Evolutionary conservation across 768 basidiomycete genomes (phyloP).

Genomic region (Leccinum subgranulosum): DNA sequence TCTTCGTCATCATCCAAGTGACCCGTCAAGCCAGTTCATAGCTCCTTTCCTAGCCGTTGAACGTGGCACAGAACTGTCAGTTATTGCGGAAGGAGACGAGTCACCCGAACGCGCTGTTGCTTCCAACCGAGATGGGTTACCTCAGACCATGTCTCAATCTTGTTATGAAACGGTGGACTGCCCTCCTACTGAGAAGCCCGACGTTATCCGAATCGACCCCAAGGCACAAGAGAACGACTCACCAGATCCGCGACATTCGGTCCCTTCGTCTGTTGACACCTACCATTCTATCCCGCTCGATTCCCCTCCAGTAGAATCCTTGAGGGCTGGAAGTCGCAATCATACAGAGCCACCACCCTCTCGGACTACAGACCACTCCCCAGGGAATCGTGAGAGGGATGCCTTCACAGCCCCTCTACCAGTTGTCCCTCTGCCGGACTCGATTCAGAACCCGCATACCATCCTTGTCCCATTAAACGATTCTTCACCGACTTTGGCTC

Average conservation of each 20-base stretch:
- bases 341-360: slow-evolving; percentile 21
- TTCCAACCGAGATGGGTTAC: neutral
- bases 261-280: slow-evolving; percentile 32
- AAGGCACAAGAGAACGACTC: slow-evolving; percentile 8
- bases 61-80: slow-evolving; percentile 51
- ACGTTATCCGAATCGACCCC: neutral
- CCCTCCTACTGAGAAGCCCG: neutral
- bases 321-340: slow-evolving; percentile 4
- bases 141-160: neutral
- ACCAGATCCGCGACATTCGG: slow-evolving; percentile 15
- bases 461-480: slow-evolving; percentile 37
- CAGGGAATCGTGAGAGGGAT: slow-evolving; percentile 10
- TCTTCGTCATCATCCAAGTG: slow-evolving; percentile 1
- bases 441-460: slow-evolving; percentile 6
- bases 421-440: slow-evolving; percentile 9
- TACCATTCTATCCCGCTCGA: slow-evolving; percentile 39
- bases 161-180: neutral
- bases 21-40: neutral
- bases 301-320: slow-evolving; percentile 28
- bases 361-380: neutral
- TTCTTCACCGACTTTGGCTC: slow-evolving; percentile 25
- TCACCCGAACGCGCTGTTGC: slow-evolving; percentile 37
- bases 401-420: slow-evolving; percentile 26
- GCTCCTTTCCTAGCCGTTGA: slow-evolving; percentile 22
- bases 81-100: slow-evolving; percentile 73